phyloP scores from a whole-genome alignment of 108 stramenopile genomes.

The Seminavis robusta region DNA sequence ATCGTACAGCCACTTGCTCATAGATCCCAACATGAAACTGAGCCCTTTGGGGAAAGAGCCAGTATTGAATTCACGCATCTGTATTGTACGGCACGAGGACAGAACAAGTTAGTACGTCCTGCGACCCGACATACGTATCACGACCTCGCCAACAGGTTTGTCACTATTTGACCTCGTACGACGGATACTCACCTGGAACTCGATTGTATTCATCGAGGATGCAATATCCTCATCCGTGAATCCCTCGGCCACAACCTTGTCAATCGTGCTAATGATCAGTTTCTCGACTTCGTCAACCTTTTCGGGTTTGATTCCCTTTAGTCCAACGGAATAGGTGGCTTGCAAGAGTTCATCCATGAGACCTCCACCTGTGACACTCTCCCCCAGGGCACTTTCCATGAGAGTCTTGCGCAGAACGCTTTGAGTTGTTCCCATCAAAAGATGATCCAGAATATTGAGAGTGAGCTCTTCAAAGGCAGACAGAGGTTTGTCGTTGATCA shows the following conservation, averaged over 20 bases:
- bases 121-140: neutral
- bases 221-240: conserved; percentile 87
- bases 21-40: conserved; percentile 92
- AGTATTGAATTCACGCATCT: conserved; percentile 96
- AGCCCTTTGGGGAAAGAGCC: conserved; percentile 96
- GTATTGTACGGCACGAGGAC: conserved; percentile 9
- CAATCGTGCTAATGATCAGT: conserved; percentile 75
- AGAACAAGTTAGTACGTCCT: neutral
- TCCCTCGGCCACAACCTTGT: conserved; percentile 83
- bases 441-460: conserved; percentile 85
- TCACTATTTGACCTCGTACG: conserved; percentile 5
- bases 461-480: conserved; percentile 79
- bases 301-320: conserved; percentile 85
- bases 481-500: conserved; percentile 87
- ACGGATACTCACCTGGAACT: no score
- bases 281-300: conserved; percentile 78
- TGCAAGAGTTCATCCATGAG: conserved; percentile 90
- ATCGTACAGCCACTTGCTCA: conserved; percentile 94
- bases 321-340: conserved; percentile 88
- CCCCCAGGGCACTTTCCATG: conserved; percentile 88
- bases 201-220: conserved; percentile 93
- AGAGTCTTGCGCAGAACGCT: conserved; percentile 89
- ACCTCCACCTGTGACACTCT: conserved; percentile 92
- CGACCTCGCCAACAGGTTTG: neutral
- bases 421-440: conserved; percentile 91